Evolutionary conservation across 441 rosid species (phyloP), one percentile per base, ranked within the genome.

Genomic region (Theobroma grandiflorum): DNA sequence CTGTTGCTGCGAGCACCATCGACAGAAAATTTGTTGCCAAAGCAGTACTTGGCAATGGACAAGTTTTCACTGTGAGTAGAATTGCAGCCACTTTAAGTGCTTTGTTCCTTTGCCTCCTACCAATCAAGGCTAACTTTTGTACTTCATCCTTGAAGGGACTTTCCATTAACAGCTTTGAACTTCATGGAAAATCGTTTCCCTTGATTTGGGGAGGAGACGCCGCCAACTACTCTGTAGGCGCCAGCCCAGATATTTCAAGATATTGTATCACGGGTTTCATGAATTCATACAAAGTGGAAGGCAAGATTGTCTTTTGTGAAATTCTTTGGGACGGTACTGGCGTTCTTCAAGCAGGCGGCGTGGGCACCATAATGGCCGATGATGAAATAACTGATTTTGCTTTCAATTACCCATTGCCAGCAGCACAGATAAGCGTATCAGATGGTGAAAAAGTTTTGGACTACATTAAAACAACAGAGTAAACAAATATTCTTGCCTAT

Each of bases 141-240:
- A 22, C 40, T 26, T 59, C 4, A 35, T 52, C 42, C 38, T 47
- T 68, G 73, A 42, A 90, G 89, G 91, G 93, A 14, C 63, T 83
- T n/a, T 83, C 91, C 18, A 82, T 90, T 67, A 88, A 90, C 70
- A 85, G 67, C 72, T 88, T 86, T 8, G 64, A 80, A 6, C 82
- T 87, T 57, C 74, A 59, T 26, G 89, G 85, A 37, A 85, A 70
- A 4, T 16, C 89, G 20, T 84, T 73, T 61, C 85, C 86, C 0
- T 79, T 88, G 83, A 65, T 88, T 15, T 88, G 89, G 87, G 88
- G 88, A 73, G 90, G 93, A 79, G 84, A 86, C 81, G 89, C 88
- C 8, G 84, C 88, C 14, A 88, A 90, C 75, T 86, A 78, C 43
- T 84, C 89, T 3, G 81, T 85, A 0, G 89, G 89, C 3, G 53